Evolutionary conservation across 192 early-diverging fungal species (phyloP).

Genomic region (Kickxella alabastrina): DNA sequence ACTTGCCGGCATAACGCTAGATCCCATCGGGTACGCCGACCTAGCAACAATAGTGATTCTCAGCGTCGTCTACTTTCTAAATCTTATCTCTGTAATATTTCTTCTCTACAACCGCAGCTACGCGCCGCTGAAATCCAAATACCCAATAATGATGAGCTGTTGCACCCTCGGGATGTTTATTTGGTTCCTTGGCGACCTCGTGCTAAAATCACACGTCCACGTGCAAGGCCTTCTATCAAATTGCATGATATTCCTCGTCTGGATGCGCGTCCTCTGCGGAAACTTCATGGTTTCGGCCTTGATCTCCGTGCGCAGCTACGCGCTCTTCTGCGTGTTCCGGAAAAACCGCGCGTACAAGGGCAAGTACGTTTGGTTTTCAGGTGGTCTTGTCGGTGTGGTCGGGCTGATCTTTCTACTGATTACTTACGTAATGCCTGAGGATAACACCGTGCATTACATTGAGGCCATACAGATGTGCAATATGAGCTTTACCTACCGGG

Average conservation of each 20-base stretch:
- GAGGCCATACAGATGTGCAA: constrained; percentile 36
- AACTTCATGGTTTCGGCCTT: constrained; percentile 29
- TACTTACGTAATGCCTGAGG: constrained; percentile 26
- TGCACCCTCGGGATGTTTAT: constrained; percentile 33
- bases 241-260: constrained; percentile 47
- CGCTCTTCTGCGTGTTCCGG: constrained; percentile 46
- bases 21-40: constrained; percentile 39
- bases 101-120: constrained; percentile 47
- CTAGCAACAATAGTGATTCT: constrained; percentile 24
- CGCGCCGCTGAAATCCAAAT: constrained; percentile 53
- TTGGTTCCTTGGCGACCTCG: constrained; percentile 50
- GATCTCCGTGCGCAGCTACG: constrained; percentile 45
- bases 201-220: constrained; percentile 47
- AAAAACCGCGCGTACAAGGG: constrained; percentile 35
- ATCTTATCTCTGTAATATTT: constrained; percentile 27
- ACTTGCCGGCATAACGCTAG: constrained; percentile 26
- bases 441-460: constrained; percentile 29
- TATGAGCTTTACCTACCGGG: constrained; percentile 42
- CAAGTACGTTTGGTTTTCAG: constrained; percentile 19
- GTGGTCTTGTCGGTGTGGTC: constrained; percentile 6
- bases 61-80: constrained; percentile 25
- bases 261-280: constrained; percentile 43
- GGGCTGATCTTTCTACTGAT: constrained; percentile 28
- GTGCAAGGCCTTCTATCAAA: constrained; percentile 21
- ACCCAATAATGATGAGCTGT: constrained; percentile 43